These are phyloP conservation scores for Colletotrichum cuscutae DNA, from an alignment of 2,329 filamentous ascomycete species.

Conservation along the genomic window DNA sequence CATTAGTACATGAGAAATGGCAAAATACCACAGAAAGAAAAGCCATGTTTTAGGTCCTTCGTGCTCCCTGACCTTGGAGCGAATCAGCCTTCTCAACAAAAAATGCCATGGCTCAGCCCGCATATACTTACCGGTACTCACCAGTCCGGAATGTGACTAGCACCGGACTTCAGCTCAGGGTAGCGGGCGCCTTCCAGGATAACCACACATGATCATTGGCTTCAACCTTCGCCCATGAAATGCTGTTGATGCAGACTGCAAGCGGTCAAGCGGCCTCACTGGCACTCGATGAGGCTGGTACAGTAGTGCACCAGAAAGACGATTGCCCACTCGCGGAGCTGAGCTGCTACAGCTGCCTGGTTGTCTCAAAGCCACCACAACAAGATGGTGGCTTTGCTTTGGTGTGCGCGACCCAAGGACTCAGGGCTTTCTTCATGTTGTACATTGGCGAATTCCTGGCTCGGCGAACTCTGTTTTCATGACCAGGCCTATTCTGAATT, in stretches of 20 bases:
- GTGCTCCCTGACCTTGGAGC: no score
- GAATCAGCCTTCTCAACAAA: not conserved
- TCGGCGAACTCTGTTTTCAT: not conserved
- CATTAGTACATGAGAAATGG: not conserved
- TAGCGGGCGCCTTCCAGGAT: not conserved
- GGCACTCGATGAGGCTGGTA: not conserved
- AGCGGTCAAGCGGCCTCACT: constrained; percentile 24
- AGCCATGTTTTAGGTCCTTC: not conserved
- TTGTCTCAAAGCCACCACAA: constrained; percentile 5
- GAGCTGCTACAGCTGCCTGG: not conserved
- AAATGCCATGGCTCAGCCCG: not conserved
- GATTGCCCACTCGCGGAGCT: not conserved
- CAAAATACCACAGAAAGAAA: not conserved
- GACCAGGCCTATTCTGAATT: not conserved
- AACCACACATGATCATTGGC: not conserved
- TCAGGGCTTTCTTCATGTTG: not conserved
- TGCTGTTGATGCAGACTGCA: not conserved
- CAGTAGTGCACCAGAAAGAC: not conserved
- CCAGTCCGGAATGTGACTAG: constrained; percentile 15
- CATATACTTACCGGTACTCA: no score
- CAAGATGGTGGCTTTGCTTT: not conserved
- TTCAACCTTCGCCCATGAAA: not conserved
- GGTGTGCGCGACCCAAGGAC: not conserved
- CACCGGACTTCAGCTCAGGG: constrained; percentile 26
- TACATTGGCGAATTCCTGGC: not conserved